These are phyloP conservation scores for Iris macrosiphon DNA, from an alignment of 106 monocot species.

Conservation along the genomic window DNA sequence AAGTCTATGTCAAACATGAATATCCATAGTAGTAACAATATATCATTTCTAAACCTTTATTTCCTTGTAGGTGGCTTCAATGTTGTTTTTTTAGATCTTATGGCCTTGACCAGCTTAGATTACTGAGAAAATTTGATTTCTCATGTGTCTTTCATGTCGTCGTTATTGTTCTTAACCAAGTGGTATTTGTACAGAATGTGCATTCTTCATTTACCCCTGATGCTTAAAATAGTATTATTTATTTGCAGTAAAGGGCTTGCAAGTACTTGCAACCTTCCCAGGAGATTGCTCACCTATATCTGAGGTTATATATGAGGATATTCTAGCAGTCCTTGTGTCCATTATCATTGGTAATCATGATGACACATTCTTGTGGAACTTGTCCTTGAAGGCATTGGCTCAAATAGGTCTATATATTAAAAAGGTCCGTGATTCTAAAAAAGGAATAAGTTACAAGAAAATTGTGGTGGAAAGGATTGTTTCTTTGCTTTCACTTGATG, in stretches of 20 bases:
- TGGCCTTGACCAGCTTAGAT: background rate
- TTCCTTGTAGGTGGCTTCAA: background rate
- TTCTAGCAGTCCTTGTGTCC: conserved; percentile 41
- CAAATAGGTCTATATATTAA: conserved; percentile 57
- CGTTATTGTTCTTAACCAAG: background rate
- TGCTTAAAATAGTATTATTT: conserved; percentile 6
- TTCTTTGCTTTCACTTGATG: conserved; percentile 37
- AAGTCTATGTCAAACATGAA: too few relatives aligned
- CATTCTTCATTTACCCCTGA: background rate
- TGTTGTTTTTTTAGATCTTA: background rate
- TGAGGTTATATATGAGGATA: conserved; percentile 34
- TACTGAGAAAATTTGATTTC: background rate
- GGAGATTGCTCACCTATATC: conserved; percentile 29
- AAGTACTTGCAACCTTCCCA: conserved; percentile 75
- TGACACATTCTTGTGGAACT: conserved; percentile 50
- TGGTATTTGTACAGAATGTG: background rate
- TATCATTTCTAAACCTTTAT: too few relatives aligned
- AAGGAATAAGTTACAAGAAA: conserved; percentile 29
- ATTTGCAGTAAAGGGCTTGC: conserved; percentile 69
- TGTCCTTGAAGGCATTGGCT: conserved; percentile 46
- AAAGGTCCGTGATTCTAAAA: conserved; percentile 31
- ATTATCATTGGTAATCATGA: conserved; percentile 32
- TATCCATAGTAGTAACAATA: too few relatives aligned
- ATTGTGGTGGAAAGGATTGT: conserved; percentile 57
- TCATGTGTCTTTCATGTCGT: conserved; percentile 1